Base-by-base conservation (phyloP, 225 moss, liverwort and hornwort genomes). In the Sphagnum contortum region DNA sequence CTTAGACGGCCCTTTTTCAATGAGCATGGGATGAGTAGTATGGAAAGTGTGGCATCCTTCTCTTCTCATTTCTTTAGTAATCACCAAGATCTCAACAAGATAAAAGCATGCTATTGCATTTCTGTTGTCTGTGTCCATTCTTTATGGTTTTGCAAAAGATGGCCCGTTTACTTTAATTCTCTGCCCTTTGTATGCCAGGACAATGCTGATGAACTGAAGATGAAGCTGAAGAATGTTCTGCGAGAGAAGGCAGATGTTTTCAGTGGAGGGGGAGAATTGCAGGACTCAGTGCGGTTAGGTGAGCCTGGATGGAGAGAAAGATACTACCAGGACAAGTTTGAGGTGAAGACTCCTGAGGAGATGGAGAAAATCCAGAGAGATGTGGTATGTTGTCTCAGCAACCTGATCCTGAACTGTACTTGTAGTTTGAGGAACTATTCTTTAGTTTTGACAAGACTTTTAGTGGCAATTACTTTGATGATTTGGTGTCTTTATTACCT, bases 291-390 rank as follows among this genome's bases (percentile, higher is more conserved):
- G 77, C 81, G 84, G 67, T 67, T 98, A 57, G 98, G 98, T 59
- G 92, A 98, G 73, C 84, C 90, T 68, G 98, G 98, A 66, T 98
- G 98, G 98, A 93, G 77, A 72, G 93, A 93, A 60, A 83, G 98
- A 60, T 98, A 98, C 67, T 98, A 91, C 71, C 57, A 68, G 51
- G 98, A 88, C 57, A 98, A 98, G 70, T 91, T 98, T 56, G 87
- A 80, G 55, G 82, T 85, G 47, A 73, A 70, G 55, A 82, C 87
- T 66, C 64, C 80, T 44, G 98, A 91, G 57, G 75, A 89, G 66
- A 78, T 91, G 45, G 93, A 93, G 60, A 80, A 77, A 62, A 73
- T 90, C 2, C 85, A 80, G 70, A 87, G 72, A 79, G 98, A 98
- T 80, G 98, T 98, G 91, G 96, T 96, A 83, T 57, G 89, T 63